A percentile compares a stretch with the other conserved stretches of the same genome.
Evolutionary conservation across 305 asterid species (phyloP).

Genomic region (Fraxinus dipetala): DNA sequence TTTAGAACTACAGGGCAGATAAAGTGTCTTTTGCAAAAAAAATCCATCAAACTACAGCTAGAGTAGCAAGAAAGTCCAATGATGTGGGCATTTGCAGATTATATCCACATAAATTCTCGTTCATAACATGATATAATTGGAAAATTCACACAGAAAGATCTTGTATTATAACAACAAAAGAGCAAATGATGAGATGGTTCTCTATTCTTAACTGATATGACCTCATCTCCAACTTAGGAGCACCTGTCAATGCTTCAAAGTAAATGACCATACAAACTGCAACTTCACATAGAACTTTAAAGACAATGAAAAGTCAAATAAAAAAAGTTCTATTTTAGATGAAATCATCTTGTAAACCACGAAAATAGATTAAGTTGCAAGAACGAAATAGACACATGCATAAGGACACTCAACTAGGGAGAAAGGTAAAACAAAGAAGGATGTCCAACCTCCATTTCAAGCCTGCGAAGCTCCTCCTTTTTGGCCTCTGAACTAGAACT

Average conservation of each 20-base stretch:
- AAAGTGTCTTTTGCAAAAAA: too few relatives aligned
- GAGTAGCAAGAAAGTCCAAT: too few relatives aligned
- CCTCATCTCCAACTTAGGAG: too few relatives aligned
- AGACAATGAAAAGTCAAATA: neutral
- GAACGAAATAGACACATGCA: neutral
- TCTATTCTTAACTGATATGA: too few relatives aligned
- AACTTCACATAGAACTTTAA: neutral
- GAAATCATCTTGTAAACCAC: neutral
- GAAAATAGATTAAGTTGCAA: neutral
- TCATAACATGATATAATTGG: too few relatives aligned
- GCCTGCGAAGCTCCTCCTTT: slow-evolving; percentile 75
- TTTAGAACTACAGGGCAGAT: too few relatives aligned
- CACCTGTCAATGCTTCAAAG: neutral
- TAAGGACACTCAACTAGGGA: neutral
- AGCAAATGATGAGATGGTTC: too few relatives aligned
- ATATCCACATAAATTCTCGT: too few relatives aligned
- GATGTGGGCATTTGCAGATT: too few relatives aligned
- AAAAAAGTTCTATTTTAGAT: neutral
- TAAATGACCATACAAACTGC: neutral
- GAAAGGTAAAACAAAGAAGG: neutral
- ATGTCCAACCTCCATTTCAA: slow-evolving; percentile 70
- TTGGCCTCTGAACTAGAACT: slow-evolving; percentile 81
- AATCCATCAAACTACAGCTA: too few relatives aligned
- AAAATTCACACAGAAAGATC: too few relatives aligned
- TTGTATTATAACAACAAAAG: too few relatives aligned